Evolutionary conservation across 1,284 basidiomycete species (phyloP), one percentile per base, ranked within the genome.

Genomic region (Pseudozyma hubeiensis): DNA sequence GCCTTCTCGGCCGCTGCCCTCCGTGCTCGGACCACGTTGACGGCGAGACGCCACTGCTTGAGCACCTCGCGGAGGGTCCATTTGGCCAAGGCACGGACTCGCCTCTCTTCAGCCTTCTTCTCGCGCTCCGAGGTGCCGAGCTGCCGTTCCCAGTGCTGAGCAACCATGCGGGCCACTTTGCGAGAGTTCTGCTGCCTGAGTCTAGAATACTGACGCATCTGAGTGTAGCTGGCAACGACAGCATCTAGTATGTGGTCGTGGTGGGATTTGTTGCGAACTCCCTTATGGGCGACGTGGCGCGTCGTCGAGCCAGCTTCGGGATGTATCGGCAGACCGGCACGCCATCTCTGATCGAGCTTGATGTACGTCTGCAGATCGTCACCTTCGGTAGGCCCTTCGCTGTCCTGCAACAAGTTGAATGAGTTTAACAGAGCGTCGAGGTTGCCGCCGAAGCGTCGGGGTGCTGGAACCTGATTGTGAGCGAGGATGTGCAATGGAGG

Each of bases 1-100:
- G 86, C 88, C 72, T 89, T 88, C 53, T 88, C 86, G 59, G 87
- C 86, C 13, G 87, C 86, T 31, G 90, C 86, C 64, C 90, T 87
- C 67, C 90, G 88, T 51, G 92, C 90, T 7, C 91, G 89, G 16
- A 95, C 88, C 80, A 93, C 93, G 78, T 91, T 91, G 51, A 94
- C 90, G 2, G 93, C 95, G 75, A 93, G 90, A 81, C 91, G 92
- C 95, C 95, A 98, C 77, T 94, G 91, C 35, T 88, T 89, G 30
- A 89, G 87, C 19, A 97, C 90, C 78, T 91, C 87, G 74, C 88
- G 89, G 54, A 90, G 87, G 0, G 90, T 91, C 48, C 88, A 88
- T 84, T 91, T 92, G 24, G 92, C 92, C 50, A 93, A 78, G 3
- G 86, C 87, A 60, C 89, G 88, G 73, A 92, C 71, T 41, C 90